Conservation (phyloP, 1,139 yeast genomes). For the Torulaspora globosa region DNA sequence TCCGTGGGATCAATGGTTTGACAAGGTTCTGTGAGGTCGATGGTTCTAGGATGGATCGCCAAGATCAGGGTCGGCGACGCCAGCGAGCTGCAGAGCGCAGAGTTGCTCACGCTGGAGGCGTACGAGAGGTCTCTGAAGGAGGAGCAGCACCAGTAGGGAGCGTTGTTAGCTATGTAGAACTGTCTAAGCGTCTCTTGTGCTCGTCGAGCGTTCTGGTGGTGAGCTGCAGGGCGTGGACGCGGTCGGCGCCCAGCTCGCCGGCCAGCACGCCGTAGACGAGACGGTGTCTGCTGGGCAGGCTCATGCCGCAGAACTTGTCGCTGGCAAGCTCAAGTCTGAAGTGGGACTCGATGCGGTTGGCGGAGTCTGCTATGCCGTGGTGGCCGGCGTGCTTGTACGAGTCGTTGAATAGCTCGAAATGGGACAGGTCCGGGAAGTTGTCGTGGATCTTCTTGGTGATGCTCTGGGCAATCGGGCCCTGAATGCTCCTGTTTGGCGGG, state of each 20-base stretch:
- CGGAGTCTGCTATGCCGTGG: conserved; percentile 71
- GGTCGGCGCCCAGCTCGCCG: conserved; percentile 62
- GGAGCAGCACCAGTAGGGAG: conserved; percentile 31
- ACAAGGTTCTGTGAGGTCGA: too few species aligned
- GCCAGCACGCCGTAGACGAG: conserved; percentile 63
- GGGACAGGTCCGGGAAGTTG: conserved; percentile 47
- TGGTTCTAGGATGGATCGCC: conserved; percentile 96
- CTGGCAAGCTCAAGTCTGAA: conserved; percentile 71
- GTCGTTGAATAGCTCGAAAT: conserved; percentile 65
- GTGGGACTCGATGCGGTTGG: conserved; percentile 79
- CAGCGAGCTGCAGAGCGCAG: conserved; percentile 35
- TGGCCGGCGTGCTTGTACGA: conserved; percentile 89
- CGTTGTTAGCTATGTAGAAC: background rate
- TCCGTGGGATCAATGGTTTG: too few species aligned
- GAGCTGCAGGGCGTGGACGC: conserved; percentile 87
- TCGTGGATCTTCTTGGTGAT: conserved; percentile 47
- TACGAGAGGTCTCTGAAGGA: conserved; percentile 63
- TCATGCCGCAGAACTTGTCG: conserved; percentile 60
- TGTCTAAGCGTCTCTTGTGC: conserved; percentile 33
- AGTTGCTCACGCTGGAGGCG: conserved; percentile 50
- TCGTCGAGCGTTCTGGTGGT: conserved; percentile 76
- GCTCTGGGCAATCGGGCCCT: conserved; percentile 52
- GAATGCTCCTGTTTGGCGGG: conserved; percentile 23
- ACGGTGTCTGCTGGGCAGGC: conserved; percentile 75
- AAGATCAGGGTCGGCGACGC: conserved; percentile 45